phyloP scores from a whole-genome alignment of 1,284 basidiomycete genomes.

The Gymnopus androsaceus region DNA sequence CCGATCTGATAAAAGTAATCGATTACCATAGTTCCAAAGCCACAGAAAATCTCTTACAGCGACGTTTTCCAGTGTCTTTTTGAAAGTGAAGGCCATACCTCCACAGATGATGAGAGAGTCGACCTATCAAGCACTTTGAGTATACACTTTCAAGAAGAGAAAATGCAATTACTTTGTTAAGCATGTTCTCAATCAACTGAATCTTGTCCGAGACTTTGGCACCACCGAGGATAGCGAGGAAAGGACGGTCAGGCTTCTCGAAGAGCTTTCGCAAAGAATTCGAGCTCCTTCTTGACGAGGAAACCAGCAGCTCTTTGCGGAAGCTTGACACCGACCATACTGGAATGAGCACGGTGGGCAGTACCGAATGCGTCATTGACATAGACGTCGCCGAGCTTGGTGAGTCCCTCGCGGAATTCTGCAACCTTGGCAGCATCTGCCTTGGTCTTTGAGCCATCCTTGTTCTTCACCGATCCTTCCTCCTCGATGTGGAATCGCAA shows the following conservation, averaged over 20 bases:
- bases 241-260: conserved; percentile 92
- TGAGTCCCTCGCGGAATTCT: conserved; percentile 86
- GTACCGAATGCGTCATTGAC: conserved; percentile 99
- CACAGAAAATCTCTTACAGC: conserved; percentile 46
- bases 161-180: conserved; percentile 76
- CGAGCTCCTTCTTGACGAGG: conserved; percentile 98
- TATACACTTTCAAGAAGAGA: conserved; percentile 1
- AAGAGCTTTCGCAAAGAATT: conserved; percentile 98
- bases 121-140: conserved; percentile 58
- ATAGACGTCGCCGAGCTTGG: conserved; percentile 94
- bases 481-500: conserved; percentile 98
- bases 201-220: conserved; percentile 99
- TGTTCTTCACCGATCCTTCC: conserved; percentile 93
- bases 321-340: conserved; percentile 96
- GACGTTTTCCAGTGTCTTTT: conserved; percentile 88
- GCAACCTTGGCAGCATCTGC: conserved; percentile 84
- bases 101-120: conserved; percentile 96
- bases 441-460: conserved; percentile 91
- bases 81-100: conserved; percentile 99
- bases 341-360: conserved; percentile 97
- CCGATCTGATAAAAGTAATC: conserved; percentile 66
- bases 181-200: conserved; percentile 97
- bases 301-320: conserved; percentile 94
- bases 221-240: conserved; percentile 97
- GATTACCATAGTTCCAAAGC: conserved; percentile 10